Evolutionary conservation across 352 stramenopile genomes (phyloP), one percentile per base, ranked within the genome.

Genomic region (Phytophthora vignae): DNA sequence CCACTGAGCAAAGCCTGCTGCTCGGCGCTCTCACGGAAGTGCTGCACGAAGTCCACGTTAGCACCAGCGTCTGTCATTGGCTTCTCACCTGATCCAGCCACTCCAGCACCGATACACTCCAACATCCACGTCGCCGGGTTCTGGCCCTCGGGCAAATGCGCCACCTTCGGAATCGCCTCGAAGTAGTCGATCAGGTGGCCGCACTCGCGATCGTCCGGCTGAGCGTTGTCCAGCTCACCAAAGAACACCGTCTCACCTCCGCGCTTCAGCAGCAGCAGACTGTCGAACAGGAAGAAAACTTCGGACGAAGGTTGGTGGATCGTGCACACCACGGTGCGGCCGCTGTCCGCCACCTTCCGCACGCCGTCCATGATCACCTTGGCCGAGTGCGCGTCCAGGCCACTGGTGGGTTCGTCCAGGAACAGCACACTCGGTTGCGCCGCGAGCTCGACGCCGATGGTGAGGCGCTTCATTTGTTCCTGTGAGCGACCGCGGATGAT

Each of bases 401-500:
- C 93, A 64, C 75, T 91, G 25, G 88, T 98, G 1, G 91, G 91
- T 64, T 97, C 90, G 64, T 98, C 92, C 38, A 91, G 60, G 71
- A 98, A 97, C 12, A 98, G 36, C 38, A 98, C 71, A 40, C 79
- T 85, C 40, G 92, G 87, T 38, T 91, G 88, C 2, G 87, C 90
- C 1, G 96, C 90, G 8, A 98, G 74, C 42, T 98, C 95, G n/a
- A 98, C 89, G 55, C 90, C 95, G 25, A 98, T 94, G 38, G 79
- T 90, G 55, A 86, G 33, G n/a, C 82, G 78, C 74, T 90, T 90
- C 78, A 83, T 84, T 52, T 90, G 82, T 61, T 90, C 82, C 49
- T 73, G 57, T 0, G 78, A 83, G 2, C 65, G 46, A 27, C 73
- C 76, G 4, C 78, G 72, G 4, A 85, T 77, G 63, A 83, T 81